Evolutionary conservation across 306 rosid species (phyloP).

Genomic region (Ochetophila trinervis): DNA sequence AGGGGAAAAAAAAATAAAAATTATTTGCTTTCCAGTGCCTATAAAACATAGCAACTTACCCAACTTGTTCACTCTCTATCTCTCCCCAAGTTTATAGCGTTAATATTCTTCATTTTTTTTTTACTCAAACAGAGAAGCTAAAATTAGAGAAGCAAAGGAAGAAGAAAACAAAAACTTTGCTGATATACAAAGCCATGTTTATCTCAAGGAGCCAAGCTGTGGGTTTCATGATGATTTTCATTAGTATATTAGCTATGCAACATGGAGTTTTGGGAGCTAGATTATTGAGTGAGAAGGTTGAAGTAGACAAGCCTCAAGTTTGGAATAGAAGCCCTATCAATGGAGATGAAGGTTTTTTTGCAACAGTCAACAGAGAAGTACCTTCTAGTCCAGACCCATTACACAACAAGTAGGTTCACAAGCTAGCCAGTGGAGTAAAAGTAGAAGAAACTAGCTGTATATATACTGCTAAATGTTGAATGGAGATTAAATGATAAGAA

Average conservation of each 20-base stretch:
- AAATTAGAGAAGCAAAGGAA: conserved; percentile 10
- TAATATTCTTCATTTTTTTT: conserved; percentile 19
- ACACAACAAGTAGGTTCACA: conserved; percentile 63
- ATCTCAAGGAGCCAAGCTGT: conserved; percentile 37
- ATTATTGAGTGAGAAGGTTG: conserved; percentile 18
- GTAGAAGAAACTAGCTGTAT: conserved; percentile 21
- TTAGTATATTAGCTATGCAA: conserved; percentile 37
- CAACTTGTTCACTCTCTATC: neutral
- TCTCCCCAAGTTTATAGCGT: conserved; percentile 9
- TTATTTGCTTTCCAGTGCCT: neutral
- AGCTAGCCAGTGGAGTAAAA: neutral
- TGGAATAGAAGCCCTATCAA: conserved; percentile 23
- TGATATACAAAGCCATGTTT: conserved; percentile 32
- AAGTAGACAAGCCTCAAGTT: conserved; percentile 25
- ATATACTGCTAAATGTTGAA: conserved; percentile 8
- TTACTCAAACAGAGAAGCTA: conserved; percentile 13
- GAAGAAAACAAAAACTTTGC: neutral
- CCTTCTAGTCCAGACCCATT: conserved; percentile 82
- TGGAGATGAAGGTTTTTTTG: conserved; percentile 33
- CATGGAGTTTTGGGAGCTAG: conserved; percentile 41
- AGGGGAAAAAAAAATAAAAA: no score
- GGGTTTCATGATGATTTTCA: conserved; percentile 36
- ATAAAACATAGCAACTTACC: conserved; percentile 11
- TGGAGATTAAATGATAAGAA: conserved; percentile 12
- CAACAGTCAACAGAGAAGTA: conserved; percentile 48